These are phyloP conservation scores for Ceratobasidium sp. DNA, from an alignment of 1,284 basidiomycete species.

Conservation along the genomic window DNA sequence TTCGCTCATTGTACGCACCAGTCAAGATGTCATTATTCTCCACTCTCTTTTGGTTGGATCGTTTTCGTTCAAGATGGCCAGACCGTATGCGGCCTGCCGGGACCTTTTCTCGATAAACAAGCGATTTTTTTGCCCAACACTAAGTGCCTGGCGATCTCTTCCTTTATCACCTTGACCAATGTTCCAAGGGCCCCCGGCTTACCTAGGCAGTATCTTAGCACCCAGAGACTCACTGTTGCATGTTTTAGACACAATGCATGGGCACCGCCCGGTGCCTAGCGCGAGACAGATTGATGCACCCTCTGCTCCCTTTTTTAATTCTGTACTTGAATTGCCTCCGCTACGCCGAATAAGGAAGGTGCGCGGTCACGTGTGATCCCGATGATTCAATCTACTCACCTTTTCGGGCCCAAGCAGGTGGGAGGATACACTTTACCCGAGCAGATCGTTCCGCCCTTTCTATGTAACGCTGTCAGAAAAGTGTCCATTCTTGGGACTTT, in stretches of 20 bases:
- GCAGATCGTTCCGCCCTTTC: conserved; percentile 34
- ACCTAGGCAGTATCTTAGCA: background rate
- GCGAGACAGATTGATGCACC: too few species aligned
- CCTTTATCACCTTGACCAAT: conserved; percentile 15
- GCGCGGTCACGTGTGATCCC: conserved; percentile 29
- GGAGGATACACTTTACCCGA: conserved; percentile 13
- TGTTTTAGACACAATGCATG: conserved; percentile 35
- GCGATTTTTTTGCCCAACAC: conserved; percentile 1
- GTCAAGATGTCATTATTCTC: conserved; percentile 25
- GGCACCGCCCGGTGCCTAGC: conserved; percentile 38
- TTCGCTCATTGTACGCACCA: conserved; percentile 34
- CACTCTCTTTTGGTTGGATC: conserved; percentile 7
- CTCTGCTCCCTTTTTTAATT: background rate
- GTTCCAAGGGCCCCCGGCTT: background rate
- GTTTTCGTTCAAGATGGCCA: background rate
- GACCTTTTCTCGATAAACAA: conserved; percentile 7
- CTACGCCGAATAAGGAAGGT: conserved; percentile 22
- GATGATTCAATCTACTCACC: conserved; percentile 16
- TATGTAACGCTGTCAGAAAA: conserved; percentile 26
- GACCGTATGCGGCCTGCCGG: too few species aligned
- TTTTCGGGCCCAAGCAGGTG: conserved; percentile 15
- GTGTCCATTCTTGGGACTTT: background rate
- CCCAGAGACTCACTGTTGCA: background rate
- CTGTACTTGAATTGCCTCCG: background rate
- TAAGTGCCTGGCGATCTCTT: background rate